Base-by-base conservation (phyloP, 2,329 filamentous ascomycete species). In the Mycogone perniciosa region DNA sequence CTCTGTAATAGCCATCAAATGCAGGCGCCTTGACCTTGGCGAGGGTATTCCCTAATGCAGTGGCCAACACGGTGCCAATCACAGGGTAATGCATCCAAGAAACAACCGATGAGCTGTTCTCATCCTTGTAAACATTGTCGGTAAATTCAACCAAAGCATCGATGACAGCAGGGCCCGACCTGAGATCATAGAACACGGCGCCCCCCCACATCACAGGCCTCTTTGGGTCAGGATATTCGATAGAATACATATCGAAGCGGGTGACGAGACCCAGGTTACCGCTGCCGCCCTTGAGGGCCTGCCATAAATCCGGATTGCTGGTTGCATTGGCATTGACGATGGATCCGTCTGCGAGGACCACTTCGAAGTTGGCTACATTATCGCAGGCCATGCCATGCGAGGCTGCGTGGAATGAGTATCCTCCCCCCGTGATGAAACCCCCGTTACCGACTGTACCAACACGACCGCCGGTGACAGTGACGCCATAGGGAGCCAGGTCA, bases 311-410 rank as follows among this genome's bases (percentile, higher is more conserved):
- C 0, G 56, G 3, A 52, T 75, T 66, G 10, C 58, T 47, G 0
- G 53, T 49, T 0, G 44, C 44, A 39, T 68, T 72, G 1, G 71
- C 75, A 4, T 67, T 65, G 33, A 78, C 62, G 13, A 80, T 65
- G 2, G 57, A 52, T 0, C 76, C 76, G 31, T 68, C 64, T 0
- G 73, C 70, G 1, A 77, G 68, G 2, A 81, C 76, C 8, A 81
- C 65, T 42, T 78, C 67, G 46, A 67, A 76, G 20, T 65, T 66
- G 20, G 60, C 57, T 9, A 76, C 68, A 7, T 67, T 72, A 59
- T 78, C 75, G 54, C 72, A 76, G 7, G 66, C 71, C 58, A 62
- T 59, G 33, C 60, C 60, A 48, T 62, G 60, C 29, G 60, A 62
- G 2, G 57, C 65, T 4, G 62, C 65, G 44, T 69, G 62, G 50